Conservation (phyloP, 1,284 basidiomycete species). For the Agaricales sp. region DNA sequence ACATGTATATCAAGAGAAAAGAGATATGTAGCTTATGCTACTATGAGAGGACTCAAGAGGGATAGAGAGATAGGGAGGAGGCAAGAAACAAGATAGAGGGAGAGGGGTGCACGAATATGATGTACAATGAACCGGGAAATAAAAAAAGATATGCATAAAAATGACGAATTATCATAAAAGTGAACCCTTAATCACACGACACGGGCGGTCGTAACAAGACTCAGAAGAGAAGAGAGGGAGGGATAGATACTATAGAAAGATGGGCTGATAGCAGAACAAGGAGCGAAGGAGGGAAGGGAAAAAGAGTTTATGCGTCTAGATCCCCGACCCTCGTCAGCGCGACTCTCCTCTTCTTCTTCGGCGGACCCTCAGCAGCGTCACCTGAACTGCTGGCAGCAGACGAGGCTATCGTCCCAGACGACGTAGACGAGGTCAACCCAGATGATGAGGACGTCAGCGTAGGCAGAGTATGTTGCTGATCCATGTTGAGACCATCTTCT, state of each 20-base stretch:
- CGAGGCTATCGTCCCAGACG: conserved; percentile 16
- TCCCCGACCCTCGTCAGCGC: conserved; percentile 68
- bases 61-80: too few relatives aligned
- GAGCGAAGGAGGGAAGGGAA: background rate
- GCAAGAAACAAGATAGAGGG: too few relatives aligned
- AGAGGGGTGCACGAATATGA: too few relatives aligned
- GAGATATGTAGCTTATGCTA: too few relatives aligned
- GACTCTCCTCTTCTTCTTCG: conserved; percentile 87
- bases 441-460: conserved; percentile 10
- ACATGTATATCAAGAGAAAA: too few relatives aligned
- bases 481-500: conserved; percentile 26
- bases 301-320: conserved; percentile 27
- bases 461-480: conserved; percentile 11
- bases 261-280: background rate
- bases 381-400: conserved; percentile 12
- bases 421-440: conserved; percentile 10
- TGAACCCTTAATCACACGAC: too few relatives aligned
- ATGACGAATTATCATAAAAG: too few relatives aligned
- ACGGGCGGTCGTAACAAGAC: background rate
- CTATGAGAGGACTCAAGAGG: too few relatives aligned
- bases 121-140: too few relatives aligned
- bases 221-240: too few relatives aligned
- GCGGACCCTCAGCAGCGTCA: conserved; percentile 16
- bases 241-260: background rate
- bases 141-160: too few relatives aligned